Evolutionary conservation across 257 asterid genomes (phyloP).

Genomic region (Scutellaria minor): DNA sequence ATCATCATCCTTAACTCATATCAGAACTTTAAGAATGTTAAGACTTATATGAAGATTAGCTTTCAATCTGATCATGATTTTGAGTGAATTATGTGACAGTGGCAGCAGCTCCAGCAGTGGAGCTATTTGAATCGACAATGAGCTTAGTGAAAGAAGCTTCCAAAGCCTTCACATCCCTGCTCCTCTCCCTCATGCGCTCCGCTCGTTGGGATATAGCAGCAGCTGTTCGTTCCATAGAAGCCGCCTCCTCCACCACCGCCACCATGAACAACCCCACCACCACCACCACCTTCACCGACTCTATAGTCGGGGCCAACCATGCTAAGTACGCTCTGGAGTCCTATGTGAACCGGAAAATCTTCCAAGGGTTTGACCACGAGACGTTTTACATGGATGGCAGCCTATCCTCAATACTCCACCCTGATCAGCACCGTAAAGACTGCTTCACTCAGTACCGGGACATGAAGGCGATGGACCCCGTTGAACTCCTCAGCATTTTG

Average conservation of each 20-base stretch:
- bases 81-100: conserved; percentile 36
- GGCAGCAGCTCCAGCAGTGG: conserved; percentile 70
- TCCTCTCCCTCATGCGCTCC: conserved; percentile 90
- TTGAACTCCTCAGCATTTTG: conserved; percentile 80
- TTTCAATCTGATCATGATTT: too few species aligned
- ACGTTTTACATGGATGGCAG: conserved; percentile 96
- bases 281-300: conserved; percentile 50
- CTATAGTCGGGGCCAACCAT: conserved; percentile 75
- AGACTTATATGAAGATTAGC: too few species aligned
- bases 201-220: conserved; percentile 96
- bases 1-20: too few species aligned
- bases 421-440: conserved; percentile 85
- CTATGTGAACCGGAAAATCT: conserved; percentile 79
- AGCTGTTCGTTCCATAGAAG: conserved; percentile 91
- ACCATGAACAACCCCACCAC: conserved; percentile 36
- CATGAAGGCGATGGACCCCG: conserved; percentile 94
- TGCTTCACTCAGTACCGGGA: conserved; percentile 90
- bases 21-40: too few species aligned
- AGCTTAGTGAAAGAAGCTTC: conserved; percentile 71
- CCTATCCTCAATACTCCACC: conserved; percentile 81
- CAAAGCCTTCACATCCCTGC: conserved; percentile 74
- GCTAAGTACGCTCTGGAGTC: conserved; percentile 88
- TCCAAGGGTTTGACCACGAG: conserved; percentile 97
- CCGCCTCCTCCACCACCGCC: conserved; percentile 61
- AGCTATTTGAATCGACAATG: conserved; percentile 75